Base-by-base conservation (phyloP, 139 green algal species). In the Pleodorina starrii region DNA sequence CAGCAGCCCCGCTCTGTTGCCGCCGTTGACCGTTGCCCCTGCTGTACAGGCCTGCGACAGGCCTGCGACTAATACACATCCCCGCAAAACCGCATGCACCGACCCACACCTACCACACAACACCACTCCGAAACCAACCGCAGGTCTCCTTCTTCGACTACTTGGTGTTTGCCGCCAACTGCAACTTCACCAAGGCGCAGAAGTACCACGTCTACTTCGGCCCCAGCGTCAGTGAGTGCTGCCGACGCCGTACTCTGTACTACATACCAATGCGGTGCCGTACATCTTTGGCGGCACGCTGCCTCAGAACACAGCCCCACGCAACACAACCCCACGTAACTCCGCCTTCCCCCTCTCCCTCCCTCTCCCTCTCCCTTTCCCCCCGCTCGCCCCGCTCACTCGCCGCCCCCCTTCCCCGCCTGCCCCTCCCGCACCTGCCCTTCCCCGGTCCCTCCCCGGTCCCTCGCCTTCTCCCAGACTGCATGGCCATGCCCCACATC, bases 401-500 rank as follows among this genome's bases (percentile, higher is more conserved):
- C 57, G 57, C 23, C 23, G 48, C 11, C 14, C 51, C 14, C 3
- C 29, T 43, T 7, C 27, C 44, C 42, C 1, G 21, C 2, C 72
- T 17, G 10, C 10, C 2, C 12, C 29, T 23, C 12, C 5, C 23
- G 29, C 0, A 14, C 43, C 14, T 1, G 4, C 21, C 43, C 74
- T 27, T 60, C 43, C 9, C 5, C 74, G n/a, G n/a, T n/a, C n/a
- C 12, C 48, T 57, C 48, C 48, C 48, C 48, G 48, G 48, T 12
- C 48, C 48, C 48, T 12, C 5, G 57, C 21, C 21, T 9, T 5
- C 48, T 57, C 48, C n/a, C 90, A 92, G 83, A 84, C 19, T 95
- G 92, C 87, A 54, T 88, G 46, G 14, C 12, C 2, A 87, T 90
- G 79, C 92, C 92, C 21, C 90, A 94, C 82, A 12, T 91, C 1